Conservation (phyloP, 148 eudicot genomes). For the Tetragonia tetragonoides region DNA sequence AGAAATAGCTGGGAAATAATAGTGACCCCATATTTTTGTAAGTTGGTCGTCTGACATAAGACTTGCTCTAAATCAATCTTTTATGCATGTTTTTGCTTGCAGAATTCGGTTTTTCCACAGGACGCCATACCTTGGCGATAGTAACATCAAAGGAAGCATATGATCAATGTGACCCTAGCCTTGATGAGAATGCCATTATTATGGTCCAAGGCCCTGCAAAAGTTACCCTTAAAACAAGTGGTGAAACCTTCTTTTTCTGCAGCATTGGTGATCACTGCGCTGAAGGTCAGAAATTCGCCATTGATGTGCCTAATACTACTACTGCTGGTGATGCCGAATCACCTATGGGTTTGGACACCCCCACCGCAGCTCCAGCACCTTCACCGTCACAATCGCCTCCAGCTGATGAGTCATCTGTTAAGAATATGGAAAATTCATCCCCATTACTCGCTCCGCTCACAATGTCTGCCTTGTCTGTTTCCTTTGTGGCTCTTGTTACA, state of each 20-base stretch:
- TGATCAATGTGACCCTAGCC: slow-evolving; percentile 10
- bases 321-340: neutral
- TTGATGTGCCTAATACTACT: slow-evolving; percentile 27
- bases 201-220: slow-evolving; percentile 28
- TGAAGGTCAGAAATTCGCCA: slow-evolving; percentile 41
- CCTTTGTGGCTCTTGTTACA: neutral
- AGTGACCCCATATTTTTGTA: too few relatives aligned
- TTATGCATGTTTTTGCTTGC: neutral
- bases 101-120: slow-evolving; percentile 5
- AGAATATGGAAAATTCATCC: neutral
- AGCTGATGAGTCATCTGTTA: neutral
- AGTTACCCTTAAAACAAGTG: slow-evolving; percentile 30
- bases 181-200: neutral
- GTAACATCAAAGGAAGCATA: slow-evolving; percentile 17
- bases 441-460: neutral
- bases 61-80: neutral
- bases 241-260: slow-evolving; percentile 41
- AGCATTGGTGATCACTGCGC: slow-evolving; percentile 35
- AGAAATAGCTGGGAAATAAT: too few relatives aligned
- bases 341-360: too few relatives aligned
- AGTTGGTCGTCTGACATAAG: too few relatives aligned
- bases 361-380: neutral
- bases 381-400: neutral
- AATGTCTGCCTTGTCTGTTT: slow-evolving; percentile 8
- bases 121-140: slow-evolving; percentile 16